These are phyloP conservation scores for Nannochloropsis gaditana DNA, from an alignment of 108 stramenopile species.

Conservation along the genomic window DNA sequence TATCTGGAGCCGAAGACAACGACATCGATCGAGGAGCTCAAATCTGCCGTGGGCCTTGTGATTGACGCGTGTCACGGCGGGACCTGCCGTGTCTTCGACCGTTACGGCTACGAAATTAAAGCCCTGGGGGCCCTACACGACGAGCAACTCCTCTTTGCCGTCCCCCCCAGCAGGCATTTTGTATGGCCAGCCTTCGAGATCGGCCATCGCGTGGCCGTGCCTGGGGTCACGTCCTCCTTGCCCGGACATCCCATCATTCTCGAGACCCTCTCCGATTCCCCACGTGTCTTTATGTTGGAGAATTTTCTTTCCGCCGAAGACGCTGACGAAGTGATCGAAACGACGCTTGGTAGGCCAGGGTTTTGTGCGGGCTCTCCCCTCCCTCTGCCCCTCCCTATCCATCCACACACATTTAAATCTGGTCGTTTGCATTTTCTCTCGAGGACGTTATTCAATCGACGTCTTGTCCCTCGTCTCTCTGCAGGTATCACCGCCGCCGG, in stretches of 20 bases:
- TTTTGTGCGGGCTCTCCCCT: not conserved
- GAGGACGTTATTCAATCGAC: too few species aligned
- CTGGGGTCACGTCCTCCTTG: not conserved
- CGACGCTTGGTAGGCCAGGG: conserved; percentile 30
- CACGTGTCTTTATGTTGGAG: conserved; percentile 40
- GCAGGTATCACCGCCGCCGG: not conserved
- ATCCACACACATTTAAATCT: too few species aligned
- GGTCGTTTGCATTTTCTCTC: too few species aligned
- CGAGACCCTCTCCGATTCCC: conserved; percentile 46
- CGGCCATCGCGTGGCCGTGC: not conserved
- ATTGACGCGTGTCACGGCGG: not conserved
- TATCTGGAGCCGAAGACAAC: not conserved
- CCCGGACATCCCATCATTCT: conserved; percentile 39
- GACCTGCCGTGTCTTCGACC: not conserved
- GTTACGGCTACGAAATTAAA: not conserved
- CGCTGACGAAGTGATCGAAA: conserved; percentile 47
- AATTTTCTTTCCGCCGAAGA: conserved; percentile 51
- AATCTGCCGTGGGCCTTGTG: not conserved
- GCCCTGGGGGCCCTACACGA: not conserved
- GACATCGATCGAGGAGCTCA: not conserved
- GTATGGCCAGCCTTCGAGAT: conserved; percentile 12
- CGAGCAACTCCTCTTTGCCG: conserved; percentile 14
- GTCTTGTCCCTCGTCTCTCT: not conserved
- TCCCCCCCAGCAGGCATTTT: not conserved
- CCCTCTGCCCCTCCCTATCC: not conserved